A percentile compares a stretch with the other conserved stretches of the same genome.
Conservation (phyloP, 345 rosid species). For the Anastatica hierochuntica region DNA sequence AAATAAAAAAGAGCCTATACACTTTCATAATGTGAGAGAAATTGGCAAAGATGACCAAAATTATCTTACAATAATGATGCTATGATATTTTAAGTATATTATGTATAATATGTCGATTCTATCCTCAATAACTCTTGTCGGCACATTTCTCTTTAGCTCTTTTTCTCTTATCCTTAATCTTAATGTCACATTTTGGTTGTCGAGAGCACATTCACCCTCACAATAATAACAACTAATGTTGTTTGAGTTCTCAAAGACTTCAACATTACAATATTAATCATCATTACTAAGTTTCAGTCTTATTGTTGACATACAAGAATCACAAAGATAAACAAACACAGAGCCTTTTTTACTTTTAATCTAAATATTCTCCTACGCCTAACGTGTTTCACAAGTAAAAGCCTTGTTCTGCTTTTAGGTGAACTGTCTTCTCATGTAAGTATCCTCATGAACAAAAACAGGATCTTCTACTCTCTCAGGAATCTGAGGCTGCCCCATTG, state of each 20-base stretch:
- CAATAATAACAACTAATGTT: background rate
- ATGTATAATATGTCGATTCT: no score
- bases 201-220: background rate
- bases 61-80: no score
- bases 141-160: no score
- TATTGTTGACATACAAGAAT: constrained; percentile 1
- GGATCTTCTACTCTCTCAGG: constrained; percentile 50
- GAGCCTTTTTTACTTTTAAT: background rate
- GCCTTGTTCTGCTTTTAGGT: constrained; percentile 29
- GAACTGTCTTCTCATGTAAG: constrained; percentile 62
- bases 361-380: constrained; percentile 12
- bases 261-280: constrained; percentile 7
- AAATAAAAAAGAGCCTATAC: background rate
- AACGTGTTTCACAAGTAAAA: background rate
- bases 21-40: no score
- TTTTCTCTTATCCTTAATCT: no score
- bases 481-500: constrained; percentile 71
- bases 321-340: background rate
- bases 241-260: background rate
- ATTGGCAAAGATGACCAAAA: no score
- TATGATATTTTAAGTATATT: no score
- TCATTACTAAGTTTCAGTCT: background rate
- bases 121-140: no score
- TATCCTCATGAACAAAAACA: constrained; percentile 71
- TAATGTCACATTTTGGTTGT: no score